Evolutionary conservation across 192 early-diverging fungal species (phyloP), one percentile per base, ranked within the genome.

Genomic region (Pecoramyces ruminantium): DNA sequence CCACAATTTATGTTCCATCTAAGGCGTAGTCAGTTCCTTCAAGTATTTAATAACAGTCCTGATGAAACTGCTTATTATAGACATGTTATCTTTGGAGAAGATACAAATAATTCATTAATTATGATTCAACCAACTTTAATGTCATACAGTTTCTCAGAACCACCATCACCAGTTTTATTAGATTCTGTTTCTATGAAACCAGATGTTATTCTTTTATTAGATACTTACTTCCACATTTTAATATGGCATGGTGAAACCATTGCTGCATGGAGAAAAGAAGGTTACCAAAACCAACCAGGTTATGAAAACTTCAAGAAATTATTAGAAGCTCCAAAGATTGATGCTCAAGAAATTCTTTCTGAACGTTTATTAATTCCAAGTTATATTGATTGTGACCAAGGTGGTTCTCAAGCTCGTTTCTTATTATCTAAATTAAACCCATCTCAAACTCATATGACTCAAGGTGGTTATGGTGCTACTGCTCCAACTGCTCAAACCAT

Each of bases 1-100:
- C 98, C 98, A 78, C 97, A 98, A 86, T 99, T 99, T 81, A 99
- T 99, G 98, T 99, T 98, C 92, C 96, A 99, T 80, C 86, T 99
- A 82, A 91, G 98, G 67, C 89, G 98, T 38, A 93, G 92, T 81
- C 97, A 98, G 88, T 99, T 99, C 88, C 86, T 99, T 83, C 97
- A 98, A 83, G 96, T 97, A 18, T 99, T 99, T 86, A 99, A 99
- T 86, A 98, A 97, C 88, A 94, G 92, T 82, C 98, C 98, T 18
- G 98, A 99, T 86, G 98, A 99, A 81, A 97, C 96, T 1, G 96
- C 96, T 2, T 96, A 93, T 81, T 93, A 93, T 83, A 94, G 95
- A 21, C 96, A 98, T 85, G 92, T 96, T 28, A 84, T 99, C 83
- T 97, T 95, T 87, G 92, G 92, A 38, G 98, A 98, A 86, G 95